These are phyloP conservation scores for Phellinidium pouzarii DNA, from an alignment of 1,284 basidiomycete genomes.

Conservation along the genomic window DNA sequence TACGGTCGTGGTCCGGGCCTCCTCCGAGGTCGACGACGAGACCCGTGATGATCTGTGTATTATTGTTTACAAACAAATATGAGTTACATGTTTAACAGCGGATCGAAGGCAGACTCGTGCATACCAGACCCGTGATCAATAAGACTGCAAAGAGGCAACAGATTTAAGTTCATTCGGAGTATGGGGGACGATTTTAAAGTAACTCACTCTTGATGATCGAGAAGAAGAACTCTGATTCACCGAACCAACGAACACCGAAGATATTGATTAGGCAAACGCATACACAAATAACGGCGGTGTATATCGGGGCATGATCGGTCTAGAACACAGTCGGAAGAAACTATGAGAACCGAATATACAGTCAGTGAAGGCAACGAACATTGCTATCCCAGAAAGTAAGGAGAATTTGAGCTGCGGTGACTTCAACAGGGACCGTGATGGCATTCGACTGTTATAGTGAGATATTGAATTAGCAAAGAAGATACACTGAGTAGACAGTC, in stretches of 20 bases:
- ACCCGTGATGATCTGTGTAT: constrained; percentile 43
- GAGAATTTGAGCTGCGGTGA: constrained; percentile 40
- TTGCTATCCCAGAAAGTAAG: constrained; percentile 73
- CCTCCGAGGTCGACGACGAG: constrained; percentile 69
- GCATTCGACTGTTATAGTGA: constrained; percentile 15
- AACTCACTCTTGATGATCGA: constrained; percentile 53
- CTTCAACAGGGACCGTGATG: constrained; percentile 19
- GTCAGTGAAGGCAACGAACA: constrained; percentile 29
- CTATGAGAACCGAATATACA: not conserved
- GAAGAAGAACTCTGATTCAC: constrained; percentile 64
- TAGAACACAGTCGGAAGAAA: constrained; percentile 28
- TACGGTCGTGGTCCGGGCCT: constrained; percentile 48
- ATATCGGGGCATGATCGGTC: constrained; percentile 47
- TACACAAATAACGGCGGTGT: constrained; percentile 58
- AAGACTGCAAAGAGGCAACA: constrained; percentile 31
- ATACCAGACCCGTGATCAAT: constrained; percentile 46
- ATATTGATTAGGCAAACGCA: constrained; percentile 66
- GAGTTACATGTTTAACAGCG: not conserved
- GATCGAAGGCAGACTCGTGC: not conserved
- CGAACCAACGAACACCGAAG: constrained; percentile 67
- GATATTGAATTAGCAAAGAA: not conserved
- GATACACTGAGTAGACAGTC: not conserved
- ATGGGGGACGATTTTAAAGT: not conserved
- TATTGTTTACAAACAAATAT: not conserved
- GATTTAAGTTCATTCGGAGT: not conserved